Conservation (phyloP, 179 eudicot species). For the Spinacia oleracea region DNA sequence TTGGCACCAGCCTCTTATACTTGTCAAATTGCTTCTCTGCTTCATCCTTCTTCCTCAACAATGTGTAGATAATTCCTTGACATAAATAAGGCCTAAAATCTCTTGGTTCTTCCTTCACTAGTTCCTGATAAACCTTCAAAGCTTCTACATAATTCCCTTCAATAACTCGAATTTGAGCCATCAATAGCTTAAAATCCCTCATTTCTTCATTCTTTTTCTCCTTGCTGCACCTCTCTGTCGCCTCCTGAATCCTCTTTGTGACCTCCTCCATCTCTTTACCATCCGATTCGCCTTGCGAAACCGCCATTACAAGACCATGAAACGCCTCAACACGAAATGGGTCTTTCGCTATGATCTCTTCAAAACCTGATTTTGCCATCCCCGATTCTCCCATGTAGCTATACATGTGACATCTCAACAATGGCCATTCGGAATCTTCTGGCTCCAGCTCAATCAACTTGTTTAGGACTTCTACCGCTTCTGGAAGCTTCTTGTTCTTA, state of each 20-base stretch:
- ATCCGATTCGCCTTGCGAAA: slow-evolving; percentile 44
- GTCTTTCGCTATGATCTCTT: slow-evolving; percentile 52
- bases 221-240: slow-evolving; percentile 51
- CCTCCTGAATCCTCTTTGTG: slow-evolving; percentile 47
- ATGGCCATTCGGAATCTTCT: slow-evolving; percentile 57
- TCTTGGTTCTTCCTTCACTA: slow-evolving; percentile 77
- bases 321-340: slow-evolving; percentile 68
- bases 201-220: slow-evolving; percentile 53
- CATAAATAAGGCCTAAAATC: slow-evolving; percentile 94
- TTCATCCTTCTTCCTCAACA: slow-evolving; percentile 69
- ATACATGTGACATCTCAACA: slow-evolving; percentile 63
- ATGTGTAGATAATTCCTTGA: slow-evolving; percentile 85
- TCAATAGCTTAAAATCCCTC: slow-evolving; percentile 79
- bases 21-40: slow-evolving; percentile 77
- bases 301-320: slow-evolving; percentile 79
- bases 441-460: slow-evolving; percentile 62
- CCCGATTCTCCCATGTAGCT: slow-evolving; percentile 50
- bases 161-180: slow-evolving; percentile 76
- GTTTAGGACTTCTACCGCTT: slow-evolving; percentile 53
- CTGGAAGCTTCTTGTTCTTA: slow-evolving; percentile 48
- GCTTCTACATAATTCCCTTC: slow-evolving; percentile 66
- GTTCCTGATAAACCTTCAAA: slow-evolving; percentile 72
- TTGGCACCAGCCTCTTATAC: slow-evolving; percentile 80
- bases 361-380: slow-evolving; percentile 56
- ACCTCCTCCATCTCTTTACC: slow-evolving; percentile 39